Percentiles rank a stretch among this genome's conserved stretches.
Conservation (phyloP, 768 basidiomycete genomes). For the Mycena vulgaris region DNA sequence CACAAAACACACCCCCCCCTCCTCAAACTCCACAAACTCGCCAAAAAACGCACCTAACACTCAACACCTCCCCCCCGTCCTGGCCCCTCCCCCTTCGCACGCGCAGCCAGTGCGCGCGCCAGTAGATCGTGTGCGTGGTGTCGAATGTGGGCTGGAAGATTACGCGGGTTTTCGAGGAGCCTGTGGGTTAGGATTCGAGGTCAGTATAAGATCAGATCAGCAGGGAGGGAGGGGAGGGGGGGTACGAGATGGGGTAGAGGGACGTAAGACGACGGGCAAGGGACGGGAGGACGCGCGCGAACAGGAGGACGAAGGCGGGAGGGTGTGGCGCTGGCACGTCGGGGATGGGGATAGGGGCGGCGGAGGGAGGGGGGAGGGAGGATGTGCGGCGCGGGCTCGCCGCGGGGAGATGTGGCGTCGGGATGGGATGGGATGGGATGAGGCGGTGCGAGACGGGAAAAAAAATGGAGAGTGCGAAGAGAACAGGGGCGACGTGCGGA, state of each 20-base stretch:
- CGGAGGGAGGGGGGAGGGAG: not conserved
- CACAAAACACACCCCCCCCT: constrained; percentile 53
- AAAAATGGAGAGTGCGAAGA: not conserved
- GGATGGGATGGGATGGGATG: not conserved
- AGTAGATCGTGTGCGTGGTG: constrained; percentile 91
- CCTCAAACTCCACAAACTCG: no score
- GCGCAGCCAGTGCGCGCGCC: constrained; percentile 87
- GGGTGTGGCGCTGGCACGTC: no score
- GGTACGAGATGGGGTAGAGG: not conserved
- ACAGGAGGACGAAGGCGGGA: not conserved
- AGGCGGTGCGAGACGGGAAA: not conserved
- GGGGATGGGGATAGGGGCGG: not conserved
- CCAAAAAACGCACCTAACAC: constrained; percentile 70
- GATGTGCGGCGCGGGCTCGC: no score
- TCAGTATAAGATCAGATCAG: constrained; percentile 3
- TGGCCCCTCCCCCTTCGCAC: constrained; percentile 65
- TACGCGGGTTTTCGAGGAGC: constrained; percentile 83
- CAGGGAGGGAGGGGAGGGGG: constrained; percentile 31
- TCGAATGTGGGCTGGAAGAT: constrained; percentile 92
- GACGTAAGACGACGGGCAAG: not conserved
- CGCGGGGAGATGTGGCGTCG: no score
- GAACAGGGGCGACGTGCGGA: not conserved
- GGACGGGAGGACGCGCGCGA: no score
- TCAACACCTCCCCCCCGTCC: constrained; percentile 81
- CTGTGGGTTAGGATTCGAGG: constrained; percentile 52